A percentile compares a stretch with the other conserved stretches of the same genome.
Conservation (phyloP, 2,329 filamentous ascomycete species). For the Phoma herbarum region DNA sequence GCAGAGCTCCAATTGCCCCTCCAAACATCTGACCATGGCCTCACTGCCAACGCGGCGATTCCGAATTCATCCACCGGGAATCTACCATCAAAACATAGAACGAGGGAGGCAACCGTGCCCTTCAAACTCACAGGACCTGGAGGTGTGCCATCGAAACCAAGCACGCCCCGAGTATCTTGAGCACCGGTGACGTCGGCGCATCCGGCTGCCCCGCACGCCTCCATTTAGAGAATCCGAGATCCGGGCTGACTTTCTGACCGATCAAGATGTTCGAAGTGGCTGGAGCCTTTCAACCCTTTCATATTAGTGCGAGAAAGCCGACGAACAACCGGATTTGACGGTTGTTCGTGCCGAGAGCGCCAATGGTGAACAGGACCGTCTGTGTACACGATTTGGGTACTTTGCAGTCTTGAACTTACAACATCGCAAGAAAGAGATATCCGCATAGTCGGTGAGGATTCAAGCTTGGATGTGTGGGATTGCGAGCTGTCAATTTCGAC, state of each 20-base stretch:
- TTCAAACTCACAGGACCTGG: background rate
- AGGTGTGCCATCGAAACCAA: background rate
- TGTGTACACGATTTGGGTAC: no score
- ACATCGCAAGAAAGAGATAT: no score
- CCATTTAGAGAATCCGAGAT: slow-evolving; percentile 7
- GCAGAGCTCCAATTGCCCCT: slow-evolving; percentile 9
- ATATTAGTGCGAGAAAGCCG: no score
- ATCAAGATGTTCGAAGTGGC: background rate
- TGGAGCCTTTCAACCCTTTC: background rate
- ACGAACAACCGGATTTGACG: no score
- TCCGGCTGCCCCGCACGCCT: slow-evolving; percentile 19
- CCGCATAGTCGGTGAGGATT: no score
- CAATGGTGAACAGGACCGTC: no score
- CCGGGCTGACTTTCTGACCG: slow-evolving; percentile 9
- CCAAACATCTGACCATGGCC: slow-evolving; percentile 15
- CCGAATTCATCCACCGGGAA: background rate
- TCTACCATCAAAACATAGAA: background rate
- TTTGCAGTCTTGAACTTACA: no score
- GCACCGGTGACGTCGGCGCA: slow-evolving; percentile 10
- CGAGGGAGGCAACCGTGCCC: background rate
- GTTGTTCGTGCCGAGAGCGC: no score
- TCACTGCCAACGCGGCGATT: slow-evolving; percentile 2
- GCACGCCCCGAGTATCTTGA: background rate
- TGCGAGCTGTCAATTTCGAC: no score
- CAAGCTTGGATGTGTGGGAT: no score